Conservation (phyloP, 1,284 basidiomycete genomes). For the Pisolithus thermaeus region DNA sequence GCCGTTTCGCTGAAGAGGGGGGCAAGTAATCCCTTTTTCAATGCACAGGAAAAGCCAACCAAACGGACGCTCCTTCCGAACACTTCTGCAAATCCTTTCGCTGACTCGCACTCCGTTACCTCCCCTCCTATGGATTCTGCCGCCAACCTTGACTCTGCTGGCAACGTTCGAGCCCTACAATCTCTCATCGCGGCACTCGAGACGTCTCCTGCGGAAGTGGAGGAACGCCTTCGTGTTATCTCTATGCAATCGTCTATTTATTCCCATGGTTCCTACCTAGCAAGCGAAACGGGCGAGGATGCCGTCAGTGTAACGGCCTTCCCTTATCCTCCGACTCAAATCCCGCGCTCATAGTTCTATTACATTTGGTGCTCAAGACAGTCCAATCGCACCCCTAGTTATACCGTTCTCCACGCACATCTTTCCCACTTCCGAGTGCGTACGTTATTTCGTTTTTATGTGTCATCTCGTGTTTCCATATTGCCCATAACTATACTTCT, state of each 20-base stretch:
- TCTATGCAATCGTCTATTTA: constrained; percentile 43
- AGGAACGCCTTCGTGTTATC: constrained; percentile 39
- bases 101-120: constrained; percentile 14
- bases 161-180: constrained; percentile 47
- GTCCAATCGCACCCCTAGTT: neutral
- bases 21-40: constrained; percentile 63
- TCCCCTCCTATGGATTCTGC: constrained; percentile 14
- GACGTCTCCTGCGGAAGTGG: constrained; percentile 36
- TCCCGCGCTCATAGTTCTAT: constrained; percentile 7
- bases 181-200: constrained; percentile 62
- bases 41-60: constrained; percentile 31
- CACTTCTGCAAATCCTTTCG: constrained; percentile 34
- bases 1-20: constrained; percentile 26
- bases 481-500: neutral
- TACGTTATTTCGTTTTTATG: neutral
- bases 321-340: constrained; percentile 21
- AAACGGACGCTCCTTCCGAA: constrained; percentile 24
- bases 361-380: neutral
- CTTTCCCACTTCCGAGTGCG: neutral
- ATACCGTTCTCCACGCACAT: neutral
- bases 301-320: constrained; percentile 24
- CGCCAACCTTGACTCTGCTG: constrained; percentile 25
- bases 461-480: neutral
- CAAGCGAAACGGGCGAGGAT: constrained; percentile 22
- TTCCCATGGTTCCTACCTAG: constrained; percentile 13